Conservation (phyloP, 495 filamentous ascomycete species). For the Talaromyces borbonicus region DNA sequence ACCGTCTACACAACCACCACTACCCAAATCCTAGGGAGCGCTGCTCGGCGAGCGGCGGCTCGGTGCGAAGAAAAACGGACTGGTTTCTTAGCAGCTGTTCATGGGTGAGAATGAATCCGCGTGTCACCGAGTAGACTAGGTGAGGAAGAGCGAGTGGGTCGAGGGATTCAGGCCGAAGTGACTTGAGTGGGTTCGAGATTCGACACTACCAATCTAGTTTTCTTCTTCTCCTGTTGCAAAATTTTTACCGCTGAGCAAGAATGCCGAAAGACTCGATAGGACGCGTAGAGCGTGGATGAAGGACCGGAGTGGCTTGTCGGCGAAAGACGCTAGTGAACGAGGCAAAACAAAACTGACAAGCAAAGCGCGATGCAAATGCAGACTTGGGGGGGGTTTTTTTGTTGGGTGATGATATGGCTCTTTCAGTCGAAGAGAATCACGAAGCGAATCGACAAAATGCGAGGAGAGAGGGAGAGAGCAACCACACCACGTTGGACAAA, state of each 20-base stretch:
- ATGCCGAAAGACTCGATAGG: too few relatives aligned
- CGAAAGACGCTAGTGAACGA: background rate
- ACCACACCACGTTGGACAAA: constrained; percentile 3
- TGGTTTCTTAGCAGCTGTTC: constrained; percentile 11
- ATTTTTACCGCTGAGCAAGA: too few relatives aligned
- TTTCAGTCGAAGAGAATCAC: too few relatives aligned
- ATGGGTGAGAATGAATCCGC: constrained; percentile 8
- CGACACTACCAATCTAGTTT: too few relatives aligned
- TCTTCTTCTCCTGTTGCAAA: too few relatives aligned
- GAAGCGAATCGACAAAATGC: constrained; percentile 7
- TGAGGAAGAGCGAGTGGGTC: background rate
- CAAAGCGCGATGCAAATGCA: constrained; percentile 1
- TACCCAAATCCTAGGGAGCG: constrained; percentile 35
- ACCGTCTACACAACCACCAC: constrained; percentile 39
- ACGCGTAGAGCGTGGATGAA: too few relatives aligned
- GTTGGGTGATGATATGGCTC: too few relatives aligned
- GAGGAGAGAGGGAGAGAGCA: constrained; percentile 6
- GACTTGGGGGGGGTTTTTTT: too few relatives aligned
- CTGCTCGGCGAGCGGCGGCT: constrained; percentile 37
- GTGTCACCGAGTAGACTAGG: background rate
- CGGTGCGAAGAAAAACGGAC: constrained; percentile 13
- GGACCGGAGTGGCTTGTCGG: too few relatives aligned
- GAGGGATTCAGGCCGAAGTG: background rate
- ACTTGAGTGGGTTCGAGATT: background rate
- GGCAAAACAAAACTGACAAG: background rate